phyloP scores from a whole-genome alignment of 2,329 filamentous ascomycete genomes.

The Zasmidium citrigriseum region DNA sequence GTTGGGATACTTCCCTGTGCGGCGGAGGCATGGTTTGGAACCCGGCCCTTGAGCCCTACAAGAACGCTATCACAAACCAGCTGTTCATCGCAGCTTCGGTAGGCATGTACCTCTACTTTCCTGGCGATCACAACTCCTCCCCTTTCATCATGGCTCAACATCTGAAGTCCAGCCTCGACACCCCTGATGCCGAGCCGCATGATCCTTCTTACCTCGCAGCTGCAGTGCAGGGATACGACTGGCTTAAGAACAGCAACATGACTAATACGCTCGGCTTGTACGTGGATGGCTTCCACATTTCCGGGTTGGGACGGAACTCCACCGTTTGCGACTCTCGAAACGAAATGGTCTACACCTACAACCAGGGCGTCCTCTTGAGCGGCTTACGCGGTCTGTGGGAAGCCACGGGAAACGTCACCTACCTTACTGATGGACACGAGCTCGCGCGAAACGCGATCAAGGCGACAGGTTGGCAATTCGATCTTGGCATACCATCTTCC shows the following conservation, averaged over 20 bases:
- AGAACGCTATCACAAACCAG: slow-evolving; percentile 95
- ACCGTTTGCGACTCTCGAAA: slow-evolving; percentile 71
- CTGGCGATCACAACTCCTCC: slow-evolving; percentile 69
- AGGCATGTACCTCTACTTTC: slow-evolving; percentile 86
- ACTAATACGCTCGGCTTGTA: slow-evolving; percentile 73
- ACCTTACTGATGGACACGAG: slow-evolving; percentile 76
- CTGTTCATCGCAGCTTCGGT: slow-evolving; percentile 83
- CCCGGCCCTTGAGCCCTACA: slow-evolving; percentile 77
- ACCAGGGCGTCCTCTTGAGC: slow-evolving; percentile 86
- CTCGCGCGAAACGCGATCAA: slow-evolving; percentile 71
- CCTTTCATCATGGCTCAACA: slow-evolving; percentile 58
- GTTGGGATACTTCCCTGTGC: slow-evolving; percentile 82
- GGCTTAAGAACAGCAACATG: slow-evolving; percentile 79
- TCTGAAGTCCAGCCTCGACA: slow-evolving; percentile 38
- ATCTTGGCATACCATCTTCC: slow-evolving; percentile 35
- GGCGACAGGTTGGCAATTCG: slow-evolving; percentile 72
- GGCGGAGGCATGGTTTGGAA: slow-evolving; percentile 92
- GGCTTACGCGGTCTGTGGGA: slow-evolving; percentile 80
- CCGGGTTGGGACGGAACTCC: slow-evolving; percentile 56
- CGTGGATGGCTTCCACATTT: slow-evolving; percentile 86
- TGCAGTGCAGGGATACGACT: slow-evolving; percentile 76
- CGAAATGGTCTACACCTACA: slow-evolving; percentile 92
- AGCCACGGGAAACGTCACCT: slow-evolving; percentile 69
- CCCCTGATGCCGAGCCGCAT: slow-evolving; percentile 48
- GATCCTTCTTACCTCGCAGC: slow-evolving; percentile 60